Percentiles rank a stretch among this genome's conserved stretches.
phyloP scores from a whole-genome alignment of 257 asterid genomes.

The Solanum rostratum region DNA sequence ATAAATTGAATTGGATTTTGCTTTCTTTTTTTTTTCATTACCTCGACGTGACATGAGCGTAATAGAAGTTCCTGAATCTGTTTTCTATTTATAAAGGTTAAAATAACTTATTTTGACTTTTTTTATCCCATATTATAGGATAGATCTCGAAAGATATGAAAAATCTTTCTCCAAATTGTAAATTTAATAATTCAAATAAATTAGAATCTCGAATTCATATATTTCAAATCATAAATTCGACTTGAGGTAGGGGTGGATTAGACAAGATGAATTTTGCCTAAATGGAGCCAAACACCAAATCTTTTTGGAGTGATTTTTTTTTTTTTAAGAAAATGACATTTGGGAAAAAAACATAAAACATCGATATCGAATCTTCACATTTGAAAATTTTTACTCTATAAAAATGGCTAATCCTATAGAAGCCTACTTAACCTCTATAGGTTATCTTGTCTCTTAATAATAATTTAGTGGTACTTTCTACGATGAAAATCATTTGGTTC shows the following conservation, averaged over 20 bases:
- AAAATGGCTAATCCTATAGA: background rate
- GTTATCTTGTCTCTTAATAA: background rate
- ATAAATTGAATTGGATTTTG: too few species aligned
- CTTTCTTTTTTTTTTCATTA: too few species aligned
- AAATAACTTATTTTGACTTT: too few species aligned
- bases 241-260: accelerated
- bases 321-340: background rate
- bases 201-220: too few species aligned
- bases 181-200: too few species aligned
- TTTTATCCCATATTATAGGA: too few species aligned
- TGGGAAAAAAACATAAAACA: background rate
- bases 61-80: too few species aligned
- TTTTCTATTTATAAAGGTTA: too few species aligned
- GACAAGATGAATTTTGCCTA: background rate
- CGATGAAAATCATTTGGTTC: background rate
- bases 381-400: background rate
- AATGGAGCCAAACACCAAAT: background rate
- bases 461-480: background rate
- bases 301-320: background rate
- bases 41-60: too few species aligned
- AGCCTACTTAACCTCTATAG: background rate
- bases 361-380: background rate
- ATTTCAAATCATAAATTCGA: too few species aligned
- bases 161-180: too few species aligned
- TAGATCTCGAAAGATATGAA: too few species aligned